Conservation (phyloP, 257 asterid genomes). For the Forsythia suspensa region DNA sequence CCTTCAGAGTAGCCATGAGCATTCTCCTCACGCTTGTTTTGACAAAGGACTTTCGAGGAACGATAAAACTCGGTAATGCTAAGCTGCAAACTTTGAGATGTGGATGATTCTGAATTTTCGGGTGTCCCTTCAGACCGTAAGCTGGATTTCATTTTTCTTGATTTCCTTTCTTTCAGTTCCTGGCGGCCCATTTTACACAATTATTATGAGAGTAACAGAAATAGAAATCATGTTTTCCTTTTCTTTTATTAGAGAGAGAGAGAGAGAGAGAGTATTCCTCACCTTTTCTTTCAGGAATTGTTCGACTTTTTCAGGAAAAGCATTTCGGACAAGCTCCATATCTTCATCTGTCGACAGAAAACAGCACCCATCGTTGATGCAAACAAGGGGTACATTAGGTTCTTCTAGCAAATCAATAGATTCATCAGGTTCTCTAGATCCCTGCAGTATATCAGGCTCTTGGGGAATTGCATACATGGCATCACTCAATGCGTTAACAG, state of each 20-base stretch:
- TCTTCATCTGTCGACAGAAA: constrained; percentile 82
- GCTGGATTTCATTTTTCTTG: constrained; percentile 41
- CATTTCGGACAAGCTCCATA: constrained; percentile 70
- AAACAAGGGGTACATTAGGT: constrained; percentile 52
- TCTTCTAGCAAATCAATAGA: constrained; percentile 52
- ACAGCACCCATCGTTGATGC: constrained; percentile 46
- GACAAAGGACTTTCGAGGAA: constrained; percentile 54
- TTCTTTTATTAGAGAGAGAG: background rate
- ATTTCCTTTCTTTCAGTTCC: constrained; percentile 71
- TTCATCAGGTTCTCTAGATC: constrained; percentile 45
- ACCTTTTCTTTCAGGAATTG: constrained; percentile 75
- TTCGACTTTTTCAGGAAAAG: constrained; percentile 64
- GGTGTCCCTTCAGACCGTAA: constrained; percentile 37
- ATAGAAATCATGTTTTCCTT: background rate
- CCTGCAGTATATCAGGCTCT: constrained; percentile 39
- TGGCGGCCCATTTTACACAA: constrained; percentile 36
- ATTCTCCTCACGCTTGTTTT: constrained; percentile 37
- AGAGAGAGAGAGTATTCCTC: constrained; percentile 9
- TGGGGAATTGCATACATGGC: constrained; percentile 34
- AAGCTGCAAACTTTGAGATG: constrained; percentile 52
- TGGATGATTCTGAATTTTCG: constrained; percentile 45
- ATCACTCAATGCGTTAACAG: constrained; percentile 30
- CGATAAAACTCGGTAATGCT: constrained; percentile 75
- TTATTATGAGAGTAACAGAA: constrained; percentile 8
- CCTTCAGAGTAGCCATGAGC: constrained; percentile 41